Percentiles rank a stretch among this genome's conserved stretches.
phyloP scores from a whole-genome alignment of 371 early-diverging fungal species.

The Apophysomyces trapeziformis region DNA sequence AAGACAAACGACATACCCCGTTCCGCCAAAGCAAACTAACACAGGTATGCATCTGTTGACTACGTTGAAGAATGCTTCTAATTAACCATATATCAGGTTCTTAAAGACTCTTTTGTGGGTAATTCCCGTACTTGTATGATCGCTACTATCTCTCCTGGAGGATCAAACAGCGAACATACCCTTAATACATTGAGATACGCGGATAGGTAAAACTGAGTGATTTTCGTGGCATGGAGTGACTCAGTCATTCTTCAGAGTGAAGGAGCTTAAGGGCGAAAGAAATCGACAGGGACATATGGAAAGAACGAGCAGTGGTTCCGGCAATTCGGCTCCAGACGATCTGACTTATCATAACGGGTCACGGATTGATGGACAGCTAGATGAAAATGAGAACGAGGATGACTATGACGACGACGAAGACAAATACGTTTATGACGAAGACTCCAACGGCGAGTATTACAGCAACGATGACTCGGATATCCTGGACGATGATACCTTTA shows the following conservation, averaged over 20 bases:
- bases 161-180: conserved; percentile 94
- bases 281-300: conserved; percentile 21
- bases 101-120: conserved; percentile 98
- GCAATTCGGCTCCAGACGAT: conserved; percentile 20
- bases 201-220: conserved; percentile 66
- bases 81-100: conserved; percentile 52
- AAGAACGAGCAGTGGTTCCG: conserved; percentile 17
- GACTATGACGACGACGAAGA: conserved; percentile 33
- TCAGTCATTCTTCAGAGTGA: conserved; percentile 60
- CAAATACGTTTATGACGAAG: conserved; percentile 34
- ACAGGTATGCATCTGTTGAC: conserved; percentile 55
- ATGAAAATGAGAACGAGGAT: conserved; percentile 23
- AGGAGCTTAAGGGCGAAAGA: conserved; percentile 76
- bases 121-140: conserved; percentile 97
- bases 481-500: conserved; percentile 22
- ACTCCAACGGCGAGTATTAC: conserved; percentile 27
- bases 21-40: conserved; percentile 98
- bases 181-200: conserved; percentile 99
- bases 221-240: not conserved
- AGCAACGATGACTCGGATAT: conserved; percentile 30
- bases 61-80: not conserved
- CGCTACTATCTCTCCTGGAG: conserved; percentile 94
- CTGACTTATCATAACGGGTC: conserved; percentile 8
- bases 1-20: conserved; percentile 92
- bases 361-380: conserved; percentile 7